Base-by-base conservation (phyloP, 2,329 filamentous ascomycete species). In the Penicillium frequentans region DNA sequence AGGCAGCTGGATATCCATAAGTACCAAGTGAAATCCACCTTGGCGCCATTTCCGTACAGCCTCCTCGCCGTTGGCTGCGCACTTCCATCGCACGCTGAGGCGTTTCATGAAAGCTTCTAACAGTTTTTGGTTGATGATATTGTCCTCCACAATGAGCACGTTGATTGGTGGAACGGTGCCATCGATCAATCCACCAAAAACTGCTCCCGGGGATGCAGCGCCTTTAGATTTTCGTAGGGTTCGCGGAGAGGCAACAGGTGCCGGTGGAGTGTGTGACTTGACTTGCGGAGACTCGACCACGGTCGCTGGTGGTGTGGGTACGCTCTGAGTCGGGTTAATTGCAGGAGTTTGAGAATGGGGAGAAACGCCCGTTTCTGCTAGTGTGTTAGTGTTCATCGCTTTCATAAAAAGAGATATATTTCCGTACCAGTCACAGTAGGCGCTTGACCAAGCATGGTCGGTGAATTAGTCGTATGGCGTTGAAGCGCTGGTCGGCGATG, bases 1-100 rank as follows among this genome's bases (percentile, higher is more conserved):
- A 5, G 95, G 95, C 56, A 99, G 82, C 72, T 98, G 95, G 64
- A 99, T 98, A 73, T 99, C 95, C 95, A 99, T 99, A 54, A 99
- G 80, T 16, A 99, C 95, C 62, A 99, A 78, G 77, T 99, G 95
- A 70, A 96, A 98, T 0, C 95, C 95, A 35, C 95, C 95, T 5
- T 84, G 83, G 54, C 90, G 87, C 93, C 95, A 99, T 76, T 96
- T 97, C 59, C 85, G 88, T 27, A 98, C 92, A 2, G 95, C 95
- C 63, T 97, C 93, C 62, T 88, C 86, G 24, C 95, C 95, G 72
- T 98, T 96, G 83, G 96, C 91, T 37, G 95, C 95, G n/a, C 91
- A 96, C 75, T 95, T 90, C 92, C 93, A 98, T 33, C 95, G 86
- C 7, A 99, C 95, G 70, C 96, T 97, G 49, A 99, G 82, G 49